These are phyloP conservation scores for Fusarium sulawesiense DNA, from an alignment of 2,329 filamentous ascomycete genomes.

Conservation along the genomic window DNA sequence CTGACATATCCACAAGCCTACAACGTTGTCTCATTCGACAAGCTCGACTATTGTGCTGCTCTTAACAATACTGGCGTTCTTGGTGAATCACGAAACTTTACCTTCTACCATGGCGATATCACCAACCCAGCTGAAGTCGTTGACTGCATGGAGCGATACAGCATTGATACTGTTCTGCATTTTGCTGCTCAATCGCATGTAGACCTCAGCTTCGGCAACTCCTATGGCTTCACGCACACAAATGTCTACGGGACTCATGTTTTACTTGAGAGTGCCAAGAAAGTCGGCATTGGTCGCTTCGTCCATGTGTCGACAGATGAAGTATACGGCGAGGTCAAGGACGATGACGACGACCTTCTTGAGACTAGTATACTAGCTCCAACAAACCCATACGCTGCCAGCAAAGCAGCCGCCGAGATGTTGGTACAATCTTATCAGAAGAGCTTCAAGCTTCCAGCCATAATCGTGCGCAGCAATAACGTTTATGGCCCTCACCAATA, in stretches of 20 bases:
- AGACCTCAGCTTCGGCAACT: constrained; percentile 84
- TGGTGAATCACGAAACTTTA: constrained; percentile 76
- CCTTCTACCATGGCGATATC: constrained; percentile 83
- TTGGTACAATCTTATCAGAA: constrained; percentile 87
- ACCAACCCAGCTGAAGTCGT: constrained; percentile 77
- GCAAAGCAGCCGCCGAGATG: constrained; percentile 86
- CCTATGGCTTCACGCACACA: constrained; percentile 82
- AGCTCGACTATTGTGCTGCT: constrained; percentile 84
- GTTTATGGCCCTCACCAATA: constrained; percentile 88
- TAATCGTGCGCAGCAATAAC: constrained; percentile 86
- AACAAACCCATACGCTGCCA: constrained; percentile 84
- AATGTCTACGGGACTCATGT: constrained; percentile 90
- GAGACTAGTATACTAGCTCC: constrained; percentile 81
- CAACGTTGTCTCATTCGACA: constrained; percentile 85
- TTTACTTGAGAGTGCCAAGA: constrained; percentile 79
- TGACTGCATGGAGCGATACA: constrained; percentile 75
- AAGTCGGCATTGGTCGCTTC: constrained; percentile 76
- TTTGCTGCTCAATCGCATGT: constrained; percentile 90
- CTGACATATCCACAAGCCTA: constrained; percentile 79
- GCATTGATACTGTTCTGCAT: constrained; percentile 84
- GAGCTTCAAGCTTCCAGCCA: constrained; percentile 82
- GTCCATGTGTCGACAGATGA: constrained; percentile 88
- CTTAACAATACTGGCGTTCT: constrained; percentile 81
- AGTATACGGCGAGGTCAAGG: constrained; percentile 83
- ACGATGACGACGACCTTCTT: constrained; percentile 76